phyloP scores from a whole-genome alignment of 2,329 filamentous ascomycete species.

The Daldinia eschscholtzii region DNA sequence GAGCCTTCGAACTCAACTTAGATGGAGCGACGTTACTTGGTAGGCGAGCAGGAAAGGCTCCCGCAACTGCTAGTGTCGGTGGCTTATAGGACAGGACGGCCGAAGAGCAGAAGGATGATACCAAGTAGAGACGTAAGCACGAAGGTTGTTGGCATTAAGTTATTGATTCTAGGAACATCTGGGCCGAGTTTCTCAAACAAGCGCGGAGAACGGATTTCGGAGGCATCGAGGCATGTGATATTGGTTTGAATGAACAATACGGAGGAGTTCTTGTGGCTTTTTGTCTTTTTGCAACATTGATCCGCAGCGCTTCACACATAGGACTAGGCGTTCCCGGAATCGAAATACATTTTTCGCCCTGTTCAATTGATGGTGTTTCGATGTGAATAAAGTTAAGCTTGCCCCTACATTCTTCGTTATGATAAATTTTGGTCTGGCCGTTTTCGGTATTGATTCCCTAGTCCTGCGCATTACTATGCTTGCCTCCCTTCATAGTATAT shows the following conservation, averaged over 20 bases:
- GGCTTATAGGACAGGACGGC: slow-evolving; percentile 45
- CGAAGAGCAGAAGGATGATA: slow-evolving; percentile 8
- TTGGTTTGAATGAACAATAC: slow-evolving; percentile 49
- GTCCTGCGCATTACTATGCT: slow-evolving; percentile 2
- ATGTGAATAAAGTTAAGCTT: slow-evolving; percentile 26
- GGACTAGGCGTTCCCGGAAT: slow-evolving; percentile 47
- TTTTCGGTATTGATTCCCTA: neutral
- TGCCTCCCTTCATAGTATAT: slow-evolving; percentile 28
- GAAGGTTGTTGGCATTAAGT: slow-evolving; percentile 27
- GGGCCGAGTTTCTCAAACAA: slow-evolving; percentile 22
- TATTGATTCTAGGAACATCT: slow-evolving; percentile 32
- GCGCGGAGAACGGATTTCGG: slow-evolving; percentile 35
- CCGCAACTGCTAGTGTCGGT: slow-evolving; percentile 59
- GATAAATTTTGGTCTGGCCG: neutral
- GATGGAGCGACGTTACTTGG: slow-evolving; percentile 92
- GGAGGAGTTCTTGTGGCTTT: slow-evolving; percentile 41
- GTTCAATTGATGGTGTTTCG: slow-evolving; percentile 19
- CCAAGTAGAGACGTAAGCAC: neutral
- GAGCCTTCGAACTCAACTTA: slow-evolving; percentile 90
- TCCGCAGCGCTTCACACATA: slow-evolving; percentile 45
- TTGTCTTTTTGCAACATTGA: slow-evolving; percentile 38
- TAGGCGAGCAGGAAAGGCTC: slow-evolving; percentile 68
- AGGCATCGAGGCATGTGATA: slow-evolving; percentile 44
- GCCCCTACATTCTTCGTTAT: slow-evolving; percentile 32
- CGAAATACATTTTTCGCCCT: slow-evolving; percentile 34